These are phyloP conservation scores for Cenchrus fungigraminus DNA, from an alignment of 176 grass and related monocot genomes.

Conservation along the genomic window DNA sequence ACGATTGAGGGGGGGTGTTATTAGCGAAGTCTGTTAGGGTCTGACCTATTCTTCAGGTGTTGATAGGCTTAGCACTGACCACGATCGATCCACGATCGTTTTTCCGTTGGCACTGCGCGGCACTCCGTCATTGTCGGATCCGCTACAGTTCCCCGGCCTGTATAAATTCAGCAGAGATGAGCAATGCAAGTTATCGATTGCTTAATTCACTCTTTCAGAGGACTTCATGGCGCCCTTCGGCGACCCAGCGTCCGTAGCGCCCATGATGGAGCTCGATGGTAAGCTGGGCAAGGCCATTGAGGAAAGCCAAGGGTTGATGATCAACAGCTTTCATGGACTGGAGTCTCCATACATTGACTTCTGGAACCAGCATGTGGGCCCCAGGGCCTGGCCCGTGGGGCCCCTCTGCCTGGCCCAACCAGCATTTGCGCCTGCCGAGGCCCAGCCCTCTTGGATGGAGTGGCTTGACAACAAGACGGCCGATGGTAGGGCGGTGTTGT, in stretches of 20 bases:
- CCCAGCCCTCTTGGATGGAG: slow-evolving; percentile 31
- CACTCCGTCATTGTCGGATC: too few species aligned
- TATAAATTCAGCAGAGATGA: too few species aligned
- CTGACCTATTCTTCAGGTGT: too few species aligned
- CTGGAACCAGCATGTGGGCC: slow-evolving; percentile 17
- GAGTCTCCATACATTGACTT: slow-evolving; percentile 53
- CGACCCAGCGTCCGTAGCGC: slow-evolving; percentile 43
- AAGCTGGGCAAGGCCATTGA: slow-evolving; percentile 7
- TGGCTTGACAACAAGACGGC: slow-evolving; percentile 56
- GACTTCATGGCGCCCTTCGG: slow-evolving; percentile 67
- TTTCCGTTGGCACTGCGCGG: too few species aligned
- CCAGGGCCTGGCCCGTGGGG: slow-evolving; percentile 43
- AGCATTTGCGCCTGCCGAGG: rapidly evolving
- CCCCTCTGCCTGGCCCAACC: slow-evolving; percentile 53
- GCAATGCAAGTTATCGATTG: too few species aligned
- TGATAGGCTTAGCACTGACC: too few species aligned
- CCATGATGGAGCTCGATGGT: slow-evolving; percentile 42
- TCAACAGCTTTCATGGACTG: slow-evolving; percentile 63
- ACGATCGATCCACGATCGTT: too few species aligned
- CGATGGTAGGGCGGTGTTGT: slow-evolving; percentile 45
- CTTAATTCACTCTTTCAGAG: too few species aligned
- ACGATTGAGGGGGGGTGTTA: too few species aligned
- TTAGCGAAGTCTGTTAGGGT: too few species aligned
- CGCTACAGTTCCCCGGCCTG: too few species aligned
- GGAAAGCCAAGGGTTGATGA: slow-evolving; percentile 40